Percentiles rank a stretch among this genome's conserved stretches.
phyloP scores from a whole-genome alignment of 148 eudicot genomes.

The Simmondsia chinensis region DNA sequence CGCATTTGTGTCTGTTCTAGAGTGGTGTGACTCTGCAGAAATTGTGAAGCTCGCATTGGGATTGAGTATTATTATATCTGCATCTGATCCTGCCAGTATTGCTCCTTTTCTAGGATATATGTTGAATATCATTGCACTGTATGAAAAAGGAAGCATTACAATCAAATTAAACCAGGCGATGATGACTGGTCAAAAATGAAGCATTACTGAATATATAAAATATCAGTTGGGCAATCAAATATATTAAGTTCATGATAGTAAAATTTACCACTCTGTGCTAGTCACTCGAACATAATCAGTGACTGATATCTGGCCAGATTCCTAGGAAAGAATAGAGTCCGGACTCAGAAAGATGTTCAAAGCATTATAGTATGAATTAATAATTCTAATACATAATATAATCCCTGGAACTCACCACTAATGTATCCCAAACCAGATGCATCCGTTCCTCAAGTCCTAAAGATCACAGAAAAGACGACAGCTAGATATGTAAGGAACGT shows the following conservation, averaged over 20 bases:
- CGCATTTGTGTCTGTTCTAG: conserved; percentile 79
- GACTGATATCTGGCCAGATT: conserved; percentile 78
- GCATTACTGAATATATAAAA: background rate
- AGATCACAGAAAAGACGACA: no score
- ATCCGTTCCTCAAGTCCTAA: conserved; percentile 94
- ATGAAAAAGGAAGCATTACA: background rate
- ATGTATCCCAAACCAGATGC: conserved; percentile 87
- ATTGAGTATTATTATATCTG: conserved; percentile 87
- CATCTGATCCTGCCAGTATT: conserved; percentile 89
- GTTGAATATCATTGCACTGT: conserved; percentile 85
- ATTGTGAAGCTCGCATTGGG: conserved; percentile 83
- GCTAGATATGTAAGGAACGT: no score
- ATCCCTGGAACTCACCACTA: conserved; percentile 66
- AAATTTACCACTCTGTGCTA: conserved; percentile 83
- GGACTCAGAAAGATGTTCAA: background rate
- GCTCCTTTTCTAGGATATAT: conserved; percentile 97
- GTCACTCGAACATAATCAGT: conserved; percentile 88
- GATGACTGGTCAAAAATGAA: background rate
- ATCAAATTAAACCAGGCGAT: conserved; percentile 1
- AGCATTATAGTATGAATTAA: background rate
- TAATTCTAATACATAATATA: background rate
- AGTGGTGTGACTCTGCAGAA: conserved; percentile 60
- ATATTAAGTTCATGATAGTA: background rate
- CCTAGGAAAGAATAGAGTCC: conserved; percentile 27
- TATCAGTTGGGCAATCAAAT: background rate